Base-by-base conservation (phyloP, 2,329 filamentous ascomycete genomes). In the Fonsecaea multimorphosa region DNA sequence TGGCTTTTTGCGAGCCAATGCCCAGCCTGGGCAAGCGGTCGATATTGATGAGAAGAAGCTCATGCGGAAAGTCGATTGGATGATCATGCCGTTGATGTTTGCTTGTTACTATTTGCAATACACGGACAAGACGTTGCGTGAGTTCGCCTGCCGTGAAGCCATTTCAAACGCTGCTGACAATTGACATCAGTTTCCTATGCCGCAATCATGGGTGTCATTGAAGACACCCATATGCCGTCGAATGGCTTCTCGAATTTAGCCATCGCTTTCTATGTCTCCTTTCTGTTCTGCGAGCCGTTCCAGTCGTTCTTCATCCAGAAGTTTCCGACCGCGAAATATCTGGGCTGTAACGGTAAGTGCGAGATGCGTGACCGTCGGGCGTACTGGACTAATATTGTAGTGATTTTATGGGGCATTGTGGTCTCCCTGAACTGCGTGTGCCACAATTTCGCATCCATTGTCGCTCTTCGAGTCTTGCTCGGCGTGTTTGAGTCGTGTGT, bases 181-280 rank as follows among this genome's bases (percentile, higher is more conserved):
- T n/a, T 58, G 69, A 31, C 75, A 12, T 74, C 86, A 24, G 76
- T 78, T 7, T 83, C 83, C 4, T 76, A 81, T 46, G 78, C 87
- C 6, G 84, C 84, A 53, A 85, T 89, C 61, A 89, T 89, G 87
- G 85, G 85, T 14, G 75, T 89, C 14, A 78, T 75, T 11, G 75
- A 80, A 63, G 85, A 87, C 64, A 81, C 85, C 7, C 77, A 82
- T 2, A 79, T 89, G 55, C 73, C 76, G 32, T 83, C 82, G 31
- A 86, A 88, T 67, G 80, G 88, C 44, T 89, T 88, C 74, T 85
- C 84, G 55, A 84, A 87, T 71, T 74, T 86, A 22, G 84, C 85
- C 0, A 85, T 85, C 1, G 84, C 84, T 29, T 84, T 88, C 70
- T 89, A 86, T 67, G 84, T 88, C 38, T 85, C 83, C 3, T 82